These are phyloP conservation scores for Tetradesmus obliquus DNA, from an alignment of 139 green algal genomes.

Conservation along the genomic window DNA sequence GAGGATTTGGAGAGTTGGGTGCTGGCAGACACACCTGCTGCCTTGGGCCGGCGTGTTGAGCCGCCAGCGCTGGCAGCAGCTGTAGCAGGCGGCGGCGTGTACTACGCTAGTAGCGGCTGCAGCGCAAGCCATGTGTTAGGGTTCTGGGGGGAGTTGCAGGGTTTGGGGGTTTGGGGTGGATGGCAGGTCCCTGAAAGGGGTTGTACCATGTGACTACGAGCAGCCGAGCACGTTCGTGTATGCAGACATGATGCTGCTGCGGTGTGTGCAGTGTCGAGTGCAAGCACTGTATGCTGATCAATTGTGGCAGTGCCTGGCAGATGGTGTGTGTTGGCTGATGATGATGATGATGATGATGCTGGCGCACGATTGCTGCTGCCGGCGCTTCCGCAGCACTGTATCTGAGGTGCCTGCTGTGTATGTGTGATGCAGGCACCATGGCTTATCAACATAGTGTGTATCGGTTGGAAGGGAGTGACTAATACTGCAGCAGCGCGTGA, in stretches of 20 bases:
- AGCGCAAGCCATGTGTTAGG: neutral
- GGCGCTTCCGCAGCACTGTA: neutral
- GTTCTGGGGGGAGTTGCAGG: neutral
- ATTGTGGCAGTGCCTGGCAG: no score
- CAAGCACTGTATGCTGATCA: no score
- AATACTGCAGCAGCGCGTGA: neutral
- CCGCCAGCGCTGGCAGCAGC: neutral
- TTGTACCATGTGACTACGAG: neutral
- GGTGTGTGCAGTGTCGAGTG: neutral
- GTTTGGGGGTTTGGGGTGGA: neutral
- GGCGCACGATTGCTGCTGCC: neutral
- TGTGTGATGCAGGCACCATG: neutral
- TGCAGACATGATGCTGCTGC: neutral
- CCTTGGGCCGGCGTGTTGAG: neutral
- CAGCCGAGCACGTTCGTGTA: neutral
- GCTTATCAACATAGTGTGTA: neutral
- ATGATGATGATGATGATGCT: neutral
- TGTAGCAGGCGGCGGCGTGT: neutral
- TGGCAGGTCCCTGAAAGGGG: neutral
- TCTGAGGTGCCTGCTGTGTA: neutral
- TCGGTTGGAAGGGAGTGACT: neutral
- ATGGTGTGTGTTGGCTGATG: neutral
- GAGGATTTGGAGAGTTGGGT: no score
- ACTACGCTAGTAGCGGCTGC: neutral
- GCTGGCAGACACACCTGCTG: no score